Base-by-base conservation (phyloP, 805 yeast genomes). In the Yarrowia alimentaria region DNA sequence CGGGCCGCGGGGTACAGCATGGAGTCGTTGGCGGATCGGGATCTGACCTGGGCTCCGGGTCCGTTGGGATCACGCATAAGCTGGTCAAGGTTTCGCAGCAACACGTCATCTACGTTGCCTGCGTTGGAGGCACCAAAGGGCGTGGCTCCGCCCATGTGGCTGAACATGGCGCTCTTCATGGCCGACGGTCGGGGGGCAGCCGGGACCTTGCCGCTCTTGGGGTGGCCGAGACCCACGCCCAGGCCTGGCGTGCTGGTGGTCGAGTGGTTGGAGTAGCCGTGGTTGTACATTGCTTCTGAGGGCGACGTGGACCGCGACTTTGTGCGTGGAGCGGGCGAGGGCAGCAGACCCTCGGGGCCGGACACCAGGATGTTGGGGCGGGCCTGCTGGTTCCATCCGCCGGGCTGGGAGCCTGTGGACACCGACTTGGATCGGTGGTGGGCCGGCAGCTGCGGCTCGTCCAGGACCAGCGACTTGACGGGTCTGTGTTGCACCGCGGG, bases 401-500 rank as follows among this genome's bases (percentile, higher is more conserved):
- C 22, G 6, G 37, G 21, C 4, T 29, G 22, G 2, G 50, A 43
- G 17, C 37, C 37, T 8, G 37, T 22, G 6, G 50, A 43, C 9
- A 31, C 30, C 3, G 50, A 43, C 37, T 43, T 43, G 30, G 50
- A 43, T 30, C 37, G 35, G n/a, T 31, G 34, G 16, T 47, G 32
- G 22, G 37, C 16, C 2, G 42, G 43, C 16, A 33, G 20, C n/a
- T 14, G 20, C 19, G 35, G 25, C 19, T 47, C 53, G 19, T 43
- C 47, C 22, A 51, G 19, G 13, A 50, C 48, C 50, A 38, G 18
- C 26, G 53, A 50, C 29, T 38, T 52, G 14, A 43, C 47, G 5
- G 42, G 31, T n/a, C 53, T 45, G 17, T 22, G 49, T 17, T 26
- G 26, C 26, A 53, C 35, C 35, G 35, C 6, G 34, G 28, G 22